Evolutionary conservation across 441 rosid genomes (phyloP), one percentile per base, ranked within the genome.

Genomic region (Omphalea diandra): DNA sequence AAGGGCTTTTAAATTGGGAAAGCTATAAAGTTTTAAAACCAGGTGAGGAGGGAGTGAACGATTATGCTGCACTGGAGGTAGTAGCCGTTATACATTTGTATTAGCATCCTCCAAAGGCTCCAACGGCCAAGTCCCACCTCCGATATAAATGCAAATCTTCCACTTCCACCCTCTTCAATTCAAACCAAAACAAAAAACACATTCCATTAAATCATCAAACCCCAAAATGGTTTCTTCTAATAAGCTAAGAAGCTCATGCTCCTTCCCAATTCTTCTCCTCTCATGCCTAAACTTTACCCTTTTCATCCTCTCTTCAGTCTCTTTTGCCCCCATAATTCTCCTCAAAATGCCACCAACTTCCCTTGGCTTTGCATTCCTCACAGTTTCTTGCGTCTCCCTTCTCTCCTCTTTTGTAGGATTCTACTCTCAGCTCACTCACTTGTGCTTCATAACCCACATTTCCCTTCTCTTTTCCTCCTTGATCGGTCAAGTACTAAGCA

Each of bases 331-430:
- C 68, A 77, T 71, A 7, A 57, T 87, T 63, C 82, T 87, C 66
- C 82, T 87, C 38, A 80, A 73, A 80, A 68, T 18, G 67, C 88
- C 88, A 20, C 91, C 90, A 33, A 76, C 90, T 35, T 79, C 87
- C 0, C 69, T 85, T 0, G 87, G 91, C 2, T 14, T 83, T 2
- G 87, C 84, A 0, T 77, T 85, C 70, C 76, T 87, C 18, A 32
- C 69, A 33, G 80, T 83, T 63, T 83, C 89, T 18, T 54, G 72
- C 79, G 68, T 80, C 67, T 80, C 88, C 26, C 77, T 88, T 11
- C 65, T 85, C 66, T 79, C 84, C 65, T 77, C 91, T 1, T 81
- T 75, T 26, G 63, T 83, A 0, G 89, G 91, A 22, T 75, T 85
- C 73, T 85, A 71, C 72, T 76, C 90, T 14, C 83, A 70, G 71